These are phyloP conservation scores for Cephaloascus albidus DNA, from an alignment of 805 yeast genomes.

Conservation along the genomic window DNA sequence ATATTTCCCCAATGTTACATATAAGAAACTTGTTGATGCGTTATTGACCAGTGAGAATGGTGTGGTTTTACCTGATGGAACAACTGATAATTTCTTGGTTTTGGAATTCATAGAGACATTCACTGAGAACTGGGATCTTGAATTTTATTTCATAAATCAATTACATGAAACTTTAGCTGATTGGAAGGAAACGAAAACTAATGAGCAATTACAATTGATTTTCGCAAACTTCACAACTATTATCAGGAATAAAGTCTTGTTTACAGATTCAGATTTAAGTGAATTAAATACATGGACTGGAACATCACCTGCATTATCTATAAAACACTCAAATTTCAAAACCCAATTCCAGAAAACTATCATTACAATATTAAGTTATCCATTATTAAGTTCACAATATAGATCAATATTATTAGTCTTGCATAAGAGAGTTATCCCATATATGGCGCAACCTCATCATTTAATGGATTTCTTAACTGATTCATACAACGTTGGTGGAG, in stretches of 20 bases:
- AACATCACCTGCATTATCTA: conserved; percentile 22
- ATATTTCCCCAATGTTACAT: conserved; percentile 53
- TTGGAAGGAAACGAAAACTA: conserved; percentile 9
- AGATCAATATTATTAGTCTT: conserved; percentile 59
- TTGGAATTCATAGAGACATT: conserved; percentile 51
- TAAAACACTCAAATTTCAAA: conserved; percentile 38
- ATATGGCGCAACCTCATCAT: conserved; percentile 66
- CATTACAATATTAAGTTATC: conserved; percentile 43
- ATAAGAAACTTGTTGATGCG: conserved; percentile 27
- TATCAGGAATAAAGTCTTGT: conserved; percentile 17
- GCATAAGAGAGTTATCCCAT: conserved; percentile 81
- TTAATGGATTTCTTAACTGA: conserved; percentile 93
- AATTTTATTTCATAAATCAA: conserved; percentile 59
- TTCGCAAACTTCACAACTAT: conserved; percentile 32
- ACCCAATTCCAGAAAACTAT: conserved; percentile 63
- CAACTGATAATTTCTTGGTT: conserved; percentile 36
- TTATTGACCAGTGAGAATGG: conserved; percentile 21
- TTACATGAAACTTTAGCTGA: conserved; percentile 17
- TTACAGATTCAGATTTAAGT: conserved; percentile 11
- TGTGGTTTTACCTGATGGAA: conserved; percentile 32
- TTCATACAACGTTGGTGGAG: conserved; percentile 56
- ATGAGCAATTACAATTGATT: conserved; percentile 11
- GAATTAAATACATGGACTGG: conserved; percentile 23
- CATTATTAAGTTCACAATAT: conserved; percentile 47
- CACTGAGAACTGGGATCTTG: conserved; percentile 61